These are phyloP conservation scores for Protomyces macrosporus DNA, from an alignment of 1,139 yeast genomes.

Conservation along the genomic window DNA sequence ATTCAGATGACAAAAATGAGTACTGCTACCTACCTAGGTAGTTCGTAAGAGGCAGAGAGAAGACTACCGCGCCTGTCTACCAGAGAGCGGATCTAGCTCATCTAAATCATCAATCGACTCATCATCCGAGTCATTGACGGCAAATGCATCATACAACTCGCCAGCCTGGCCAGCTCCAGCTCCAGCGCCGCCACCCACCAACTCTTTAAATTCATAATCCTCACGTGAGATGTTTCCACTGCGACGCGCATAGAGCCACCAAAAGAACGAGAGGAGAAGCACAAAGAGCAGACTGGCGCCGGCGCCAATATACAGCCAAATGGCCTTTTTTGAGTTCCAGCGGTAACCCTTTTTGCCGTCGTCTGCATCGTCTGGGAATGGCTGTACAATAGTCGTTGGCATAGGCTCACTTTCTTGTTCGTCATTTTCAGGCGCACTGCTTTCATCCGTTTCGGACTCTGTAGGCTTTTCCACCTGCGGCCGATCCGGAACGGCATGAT, in stretches of 20 bases:
- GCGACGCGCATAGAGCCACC: slow-evolving; percentile 10
- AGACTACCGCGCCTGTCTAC: neutral
- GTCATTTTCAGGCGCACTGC: neutral
- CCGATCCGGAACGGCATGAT: neutral
- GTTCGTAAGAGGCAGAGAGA: neutral
- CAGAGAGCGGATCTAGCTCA: neutral
- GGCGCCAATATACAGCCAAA: slow-evolving; percentile 9
- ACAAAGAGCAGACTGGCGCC: neutral
- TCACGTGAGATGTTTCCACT: slow-evolving; percentile 1
- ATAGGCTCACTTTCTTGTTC: neutral
- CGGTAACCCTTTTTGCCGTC: neutral
- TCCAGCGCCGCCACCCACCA: neutral
- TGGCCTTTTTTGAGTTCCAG: slow-evolving; percentile 4
- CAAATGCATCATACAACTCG: slow-evolving; percentile 20
- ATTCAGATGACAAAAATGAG: neutral
- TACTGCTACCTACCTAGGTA: neutral
- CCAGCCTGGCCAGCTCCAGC: slow-evolving; percentile 4
- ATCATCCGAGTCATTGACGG: slow-evolving; percentile 7
- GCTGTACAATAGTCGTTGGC: slow-evolving; percentile 20
- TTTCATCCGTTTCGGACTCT: neutral
- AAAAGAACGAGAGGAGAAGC: neutral
- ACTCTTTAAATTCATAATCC: slow-evolving; percentile 16
- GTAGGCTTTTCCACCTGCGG: neutral
- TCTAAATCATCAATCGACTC: neutral
- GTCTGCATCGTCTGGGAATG: slow-evolving; percentile 5